A percentile compares a stretch with the other conserved stretches of the same genome.
Conservation (phyloP, 169 alveolate genomes). For the Perkinsus olseni region DNA sequence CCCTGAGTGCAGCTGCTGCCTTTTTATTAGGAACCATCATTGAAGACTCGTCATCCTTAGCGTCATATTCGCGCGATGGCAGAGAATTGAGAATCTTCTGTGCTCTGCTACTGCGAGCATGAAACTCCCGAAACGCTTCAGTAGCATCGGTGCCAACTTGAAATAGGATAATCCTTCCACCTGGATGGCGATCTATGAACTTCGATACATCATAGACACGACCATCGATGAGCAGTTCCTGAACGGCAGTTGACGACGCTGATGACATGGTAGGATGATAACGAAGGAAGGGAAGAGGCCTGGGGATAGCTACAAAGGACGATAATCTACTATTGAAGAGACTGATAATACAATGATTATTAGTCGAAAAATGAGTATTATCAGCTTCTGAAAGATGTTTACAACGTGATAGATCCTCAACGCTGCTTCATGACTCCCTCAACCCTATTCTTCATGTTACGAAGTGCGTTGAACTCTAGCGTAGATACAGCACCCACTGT, state of each 20-base stretch:
- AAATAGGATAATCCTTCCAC: neutral
- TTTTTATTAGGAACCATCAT: too few relatives aligned
- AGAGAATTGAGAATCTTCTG: neutral
- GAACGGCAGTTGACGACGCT: neutral
- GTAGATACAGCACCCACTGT: neutral
- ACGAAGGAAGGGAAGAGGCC: neutral
- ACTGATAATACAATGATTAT: too few relatives aligned
- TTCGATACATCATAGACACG: neutral
- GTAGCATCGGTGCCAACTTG: neutral
- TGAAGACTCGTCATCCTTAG: too few relatives aligned
- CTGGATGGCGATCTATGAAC: slow-evolving; percentile 3
- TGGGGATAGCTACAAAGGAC: neutral
- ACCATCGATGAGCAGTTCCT: neutral
- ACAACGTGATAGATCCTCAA: too few relatives aligned
- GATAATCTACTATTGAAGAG: neutral
- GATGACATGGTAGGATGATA: neutral
- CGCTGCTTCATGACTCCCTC: too few relatives aligned
- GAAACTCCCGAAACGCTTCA: slow-evolving; percentile 10
- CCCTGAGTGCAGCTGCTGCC: neutral
- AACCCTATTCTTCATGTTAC: neutral
- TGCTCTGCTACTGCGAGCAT: neutral
- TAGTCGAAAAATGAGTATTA: too few relatives aligned
- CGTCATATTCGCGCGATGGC: slow-evolving; percentile 1
- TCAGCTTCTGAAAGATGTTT: too few relatives aligned
- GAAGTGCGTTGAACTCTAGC: neutral